A percentile compares a stretch with the other conserved stretches of the same genome.
Evolutionary conservation across 495 filamentous ascomycete genomes (phyloP).

Genomic region (Pseudomonodictys pantanalensis): DNA sequence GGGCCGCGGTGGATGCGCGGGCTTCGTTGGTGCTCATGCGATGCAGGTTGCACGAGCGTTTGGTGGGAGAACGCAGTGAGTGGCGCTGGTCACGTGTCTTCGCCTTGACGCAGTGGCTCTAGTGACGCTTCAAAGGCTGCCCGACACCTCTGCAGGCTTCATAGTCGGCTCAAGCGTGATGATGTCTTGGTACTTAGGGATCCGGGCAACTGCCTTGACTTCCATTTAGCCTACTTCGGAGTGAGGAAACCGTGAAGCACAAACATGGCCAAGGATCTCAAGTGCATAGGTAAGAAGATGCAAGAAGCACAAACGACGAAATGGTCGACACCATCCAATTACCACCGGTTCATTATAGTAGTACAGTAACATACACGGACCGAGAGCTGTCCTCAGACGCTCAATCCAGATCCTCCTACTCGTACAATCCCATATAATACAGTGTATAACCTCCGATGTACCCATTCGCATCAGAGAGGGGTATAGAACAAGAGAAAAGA

Average conservation of each 20-base stretch:
- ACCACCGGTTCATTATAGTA: too few species aligned
- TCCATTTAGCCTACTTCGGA: not conserved
- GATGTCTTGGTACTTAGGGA: not conserved
- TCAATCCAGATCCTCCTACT: not conserved
- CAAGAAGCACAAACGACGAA: too few species aligned
- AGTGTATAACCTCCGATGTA: constrained; percentile 4
- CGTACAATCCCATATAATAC: not conserved
- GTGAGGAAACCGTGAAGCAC: too few species aligned
- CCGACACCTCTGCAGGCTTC: too few species aligned
- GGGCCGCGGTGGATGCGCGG: not conserved
- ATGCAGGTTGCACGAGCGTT: too few species aligned
- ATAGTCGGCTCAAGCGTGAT: too few species aligned
- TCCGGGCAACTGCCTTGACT: not conserved
- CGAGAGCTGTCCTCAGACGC: not conserved
- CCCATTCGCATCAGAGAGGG: constrained; percentile 20
- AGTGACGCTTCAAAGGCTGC: not conserved
- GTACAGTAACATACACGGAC: not conserved
- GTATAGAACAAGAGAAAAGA: constrained; percentile 20
- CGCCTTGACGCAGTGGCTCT: too few species aligned
- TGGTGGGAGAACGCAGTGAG: too few species aligned
- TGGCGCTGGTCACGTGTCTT: too few species aligned
- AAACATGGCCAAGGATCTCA: too few species aligned
- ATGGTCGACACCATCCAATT: too few species aligned
- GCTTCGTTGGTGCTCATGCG: not conserved
- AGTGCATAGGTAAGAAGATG: not conserved